A percentile compares a stretch with the other conserved stretches of the same genome.
These are phyloP conservation scores for Luffa acutangula DNA, from an alignment of 306 rosid genomes.

Conservation along the genomic window DNA sequence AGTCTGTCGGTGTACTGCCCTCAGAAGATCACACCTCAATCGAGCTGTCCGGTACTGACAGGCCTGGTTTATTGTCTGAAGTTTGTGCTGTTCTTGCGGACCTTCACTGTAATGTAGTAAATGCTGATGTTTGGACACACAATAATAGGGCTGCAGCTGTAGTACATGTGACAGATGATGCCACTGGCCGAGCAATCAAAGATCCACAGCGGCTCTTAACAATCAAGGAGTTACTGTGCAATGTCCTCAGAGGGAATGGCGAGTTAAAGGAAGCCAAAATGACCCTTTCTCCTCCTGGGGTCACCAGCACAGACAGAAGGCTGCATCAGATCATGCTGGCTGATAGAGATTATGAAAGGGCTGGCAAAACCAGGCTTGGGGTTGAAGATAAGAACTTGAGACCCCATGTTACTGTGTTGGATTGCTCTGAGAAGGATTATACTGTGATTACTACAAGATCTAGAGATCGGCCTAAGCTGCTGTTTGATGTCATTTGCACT, in stretches of 20 bases:
- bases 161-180: constrained; percentile 70
- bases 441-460: constrained; percentile 69
- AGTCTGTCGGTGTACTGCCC: constrained; percentile 75
- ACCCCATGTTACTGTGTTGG: constrained; percentile 53
- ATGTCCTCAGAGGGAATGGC: constrained; percentile 58
- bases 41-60: constrained; percentile 86
- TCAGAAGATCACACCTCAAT: constrained; percentile 84
- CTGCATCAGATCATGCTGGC: constrained; percentile 96
- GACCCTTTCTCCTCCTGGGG: constrained; percentile 62
- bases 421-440: constrained; percentile 79
- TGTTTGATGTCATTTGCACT: constrained; percentile 92
- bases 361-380: constrained; percentile 29
- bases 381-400: constrained; percentile 36
- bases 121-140: constrained; percentile 97
- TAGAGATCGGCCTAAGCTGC: constrained; percentile 75
- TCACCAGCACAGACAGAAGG: constrained; percentile 71
- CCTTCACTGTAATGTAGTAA: constrained; percentile 79
- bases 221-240: constrained; percentile 71
- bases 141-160: constrained; percentile 89
- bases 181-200: constrained; percentile 51
- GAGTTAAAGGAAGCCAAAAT: constrained; percentile 65
- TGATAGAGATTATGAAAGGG: constrained; percentile 80
- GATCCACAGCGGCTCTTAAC: constrained; percentile 51
- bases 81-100: constrained; percentile 86
- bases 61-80: constrained; percentile 93